Base-by-base conservation (phyloP, 495 filamentous ascomycete species). In the Neurospora sp. region DNA sequence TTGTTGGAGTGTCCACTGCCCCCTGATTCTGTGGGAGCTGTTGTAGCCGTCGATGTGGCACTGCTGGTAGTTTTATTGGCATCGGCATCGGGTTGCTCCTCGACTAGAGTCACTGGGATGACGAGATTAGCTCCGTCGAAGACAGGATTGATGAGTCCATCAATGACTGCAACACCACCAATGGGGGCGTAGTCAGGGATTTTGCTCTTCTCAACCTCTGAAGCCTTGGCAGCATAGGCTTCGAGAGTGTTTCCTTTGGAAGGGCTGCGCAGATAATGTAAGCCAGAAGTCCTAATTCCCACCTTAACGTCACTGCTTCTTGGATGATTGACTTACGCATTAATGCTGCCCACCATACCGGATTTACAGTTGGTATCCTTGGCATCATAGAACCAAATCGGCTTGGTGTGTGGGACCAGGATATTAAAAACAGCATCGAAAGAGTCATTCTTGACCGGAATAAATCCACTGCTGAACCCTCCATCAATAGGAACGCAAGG, bases 321-420 rank as follows among this genome's bases (percentile, higher is more conserved):
- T 41, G 7, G 1, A 7, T 23, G 3, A 11, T 35, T 14, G 12
- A 72, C 75, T 39, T 70, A 75, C 39, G 84, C 84, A 69, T 85
- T 85, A 74, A 85, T 79, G 39, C 73, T 74, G 39, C 83, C 82
- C 5, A 84, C 83, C 83, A 85, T 85, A 69, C 83, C 84, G 1
- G 76, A 73, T 59, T 84, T 79, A 73, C 85, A 86, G 75, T 87
- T 85, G 4, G 74, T 81, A 59, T 78, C 78, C 5, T 71, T 77
- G 2, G 78, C 84, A 74, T 88, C 89, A 83, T 89, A 90, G 77
- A 88, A 88, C 88, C 88, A 90, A 69, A 86, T 80, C 1, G 89
- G 88, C 62, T 83, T 83, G 18, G 77, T 79, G 71, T 88, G 83
- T 20, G 90, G 77, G 5, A 72, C 82, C 6, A 48, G 44, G 40